Percentiles rank a stretch among this genome's conserved stretches.
Evolutionary conservation across 2,329 filamentous ascomycete genomes (phyloP).

Genomic region (Clarireedia sp.): DNA sequence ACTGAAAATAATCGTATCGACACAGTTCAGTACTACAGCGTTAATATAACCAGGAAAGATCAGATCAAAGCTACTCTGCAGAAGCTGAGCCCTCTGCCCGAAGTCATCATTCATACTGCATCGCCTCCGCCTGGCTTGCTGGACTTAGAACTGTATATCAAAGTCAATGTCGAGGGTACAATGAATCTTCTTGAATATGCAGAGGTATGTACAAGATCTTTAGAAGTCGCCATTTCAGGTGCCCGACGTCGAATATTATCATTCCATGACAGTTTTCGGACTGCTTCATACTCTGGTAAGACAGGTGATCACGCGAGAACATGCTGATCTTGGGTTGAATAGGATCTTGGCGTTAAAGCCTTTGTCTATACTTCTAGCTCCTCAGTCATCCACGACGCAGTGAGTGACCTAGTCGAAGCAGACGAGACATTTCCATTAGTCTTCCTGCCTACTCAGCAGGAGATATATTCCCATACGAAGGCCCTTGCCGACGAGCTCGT

Average conservation of each 20-base stretch:
- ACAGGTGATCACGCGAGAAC: too few relatives aligned
- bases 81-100: slow-evolving; percentile 35
- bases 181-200: slow-evolving; percentile 36
- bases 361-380: slow-evolving; percentile 46
- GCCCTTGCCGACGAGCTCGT: slow-evolving; percentile 16
- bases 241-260: too few relatives aligned
- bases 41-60: slow-evolving; percentile 39
- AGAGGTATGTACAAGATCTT: background rate
- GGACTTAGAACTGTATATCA: slow-evolving; percentile 33
- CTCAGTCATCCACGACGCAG: slow-evolving; percentile 39
- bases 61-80: slow-evolving; percentile 34
- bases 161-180: slow-evolving; percentile 44
- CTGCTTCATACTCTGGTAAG: too few relatives aligned
- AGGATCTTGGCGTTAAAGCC: slow-evolving; percentile 39
- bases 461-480: slow-evolving; percentile 17
- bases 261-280: too few relatives aligned
- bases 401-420: slow-evolving; percentile 39
- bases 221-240: background rate
- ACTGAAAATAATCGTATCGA: slow-evolving; percentile 57
- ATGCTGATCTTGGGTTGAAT: background rate
- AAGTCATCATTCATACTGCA: slow-evolving; percentile 43
- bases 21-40: slow-evolving; percentile 38
- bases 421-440: slow-evolving; percentile 29
- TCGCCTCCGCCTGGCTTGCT: slow-evolving; percentile 33
- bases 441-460: slow-evolving; percentile 12